These are phyloP conservation scores for Exophiala aquamarina DNA, from an alignment of 2,329 filamentous ascomycete genomes.

Conservation along the genomic window DNA sequence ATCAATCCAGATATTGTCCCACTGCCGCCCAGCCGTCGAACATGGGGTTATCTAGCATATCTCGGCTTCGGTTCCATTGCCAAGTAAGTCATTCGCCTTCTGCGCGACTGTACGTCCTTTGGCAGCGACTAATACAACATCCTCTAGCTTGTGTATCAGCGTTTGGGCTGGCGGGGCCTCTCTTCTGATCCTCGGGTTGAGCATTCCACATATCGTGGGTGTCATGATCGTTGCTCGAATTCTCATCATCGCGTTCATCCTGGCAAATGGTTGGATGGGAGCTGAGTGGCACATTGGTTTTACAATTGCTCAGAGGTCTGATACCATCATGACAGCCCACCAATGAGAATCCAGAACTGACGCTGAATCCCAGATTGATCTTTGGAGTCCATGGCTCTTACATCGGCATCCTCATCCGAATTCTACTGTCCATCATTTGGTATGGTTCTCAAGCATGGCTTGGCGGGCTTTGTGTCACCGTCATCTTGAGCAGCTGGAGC, in stretches of 20 bases:
- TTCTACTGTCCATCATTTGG: slow-evolving; percentile 38
- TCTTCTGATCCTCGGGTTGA: neutral
- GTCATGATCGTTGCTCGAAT: slow-evolving; percentile 1
- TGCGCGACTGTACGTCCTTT: neutral
- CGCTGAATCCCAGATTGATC: neutral
- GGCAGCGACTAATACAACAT: neutral
- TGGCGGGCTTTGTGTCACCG: slow-evolving; percentile 36
- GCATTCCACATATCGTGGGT: neutral
- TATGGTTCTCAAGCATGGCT: slow-evolving; percentile 38
- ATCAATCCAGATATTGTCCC: neutral
- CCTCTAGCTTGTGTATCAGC: neutral
- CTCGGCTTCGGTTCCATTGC: neutral
- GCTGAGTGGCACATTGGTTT: slow-evolving; percentile 1
- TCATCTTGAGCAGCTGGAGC: slow-evolving; percentile 34
- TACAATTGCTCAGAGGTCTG: neutral
- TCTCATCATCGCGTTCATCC: neutral
- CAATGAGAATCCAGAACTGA: neutral
- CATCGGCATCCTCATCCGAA: slow-evolving; percentile 41
- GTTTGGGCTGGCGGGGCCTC: slow-evolving; percentile 1
- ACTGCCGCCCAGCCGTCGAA: neutral
- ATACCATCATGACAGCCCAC: neutral
- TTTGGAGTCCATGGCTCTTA: slow-evolving; percentile 38
- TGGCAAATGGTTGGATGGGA: neutral
- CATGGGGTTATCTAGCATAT: slow-evolving; percentile 1
- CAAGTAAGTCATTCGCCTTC: neutral